Base-by-base conservation (phyloP, 1,139 yeast species). In the Scheffersomyces quercinus region DNA sequence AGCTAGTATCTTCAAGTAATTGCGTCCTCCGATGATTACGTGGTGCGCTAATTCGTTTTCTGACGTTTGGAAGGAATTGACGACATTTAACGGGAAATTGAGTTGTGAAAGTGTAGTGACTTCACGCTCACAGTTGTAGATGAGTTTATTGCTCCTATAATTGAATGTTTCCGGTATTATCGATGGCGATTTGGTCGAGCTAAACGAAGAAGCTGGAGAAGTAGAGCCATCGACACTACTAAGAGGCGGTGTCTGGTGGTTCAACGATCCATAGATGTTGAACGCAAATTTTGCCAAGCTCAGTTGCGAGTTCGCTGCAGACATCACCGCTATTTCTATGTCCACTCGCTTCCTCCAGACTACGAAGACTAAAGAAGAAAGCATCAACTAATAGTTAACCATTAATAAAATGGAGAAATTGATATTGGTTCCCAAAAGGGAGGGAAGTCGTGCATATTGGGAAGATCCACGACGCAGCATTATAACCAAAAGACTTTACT, bases 11-110 rank as follows among this genome's bases (percentile, higher is more conserved):
- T 78, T 81, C 39, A 83, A 63, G 48, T 75, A 70, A 52, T 81
- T 81, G 49, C 82, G 77, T 1, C 88, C 86, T 2, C 86, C 86
- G 8, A 82, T 62, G 0, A 80, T 79, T 14, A 80, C 76, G 48
- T 76, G 71, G 40, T 54, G 46, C 42, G 61, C 42, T 32, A 50
- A 40, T 28, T 35, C 40, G 38, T 33, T 30, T 36, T 26, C 29
- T 16, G 60, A 64, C 12, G 35, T 14, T 31, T 31, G 35, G 35
- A 31, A 31, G 16, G 38, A 13, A 29, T 37, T 38, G 7, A 13
- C 33, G n/a, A 35, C 39, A n/a, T 20, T 26, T 16, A 44, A 45
- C 11, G 70, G 62, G 39, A 62, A 71, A 46, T 63, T 64, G 38
- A 74, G 60, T 42, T 68, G 69, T 8, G 74, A 68, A 41, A 70